A percentile compares a stretch with the other conserved stretches of the same genome.
phyloP scores from a whole-genome alignment of 2,329 filamentous ascomycete genomes.

The Xylaria sp. region DNA sequence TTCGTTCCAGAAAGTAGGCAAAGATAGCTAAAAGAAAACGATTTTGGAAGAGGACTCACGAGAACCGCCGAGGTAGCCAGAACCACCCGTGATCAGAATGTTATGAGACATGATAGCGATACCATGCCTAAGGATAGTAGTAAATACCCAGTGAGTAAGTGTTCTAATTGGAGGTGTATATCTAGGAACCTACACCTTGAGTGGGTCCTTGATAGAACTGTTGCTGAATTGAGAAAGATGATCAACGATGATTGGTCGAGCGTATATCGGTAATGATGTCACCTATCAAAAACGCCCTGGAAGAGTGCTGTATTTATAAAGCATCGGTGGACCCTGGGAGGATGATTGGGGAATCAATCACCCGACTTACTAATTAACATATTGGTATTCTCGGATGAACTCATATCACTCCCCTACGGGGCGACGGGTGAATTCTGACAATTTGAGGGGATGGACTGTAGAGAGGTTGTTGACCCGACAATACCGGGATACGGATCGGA shows the following conservation, averaged over 20 bases:
- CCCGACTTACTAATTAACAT: constrained; percentile 20
- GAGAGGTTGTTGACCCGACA: not conserved
- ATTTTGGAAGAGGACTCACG: constrained; percentile 22
- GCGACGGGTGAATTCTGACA: constrained; percentile 17
- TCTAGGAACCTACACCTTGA: not conserved
- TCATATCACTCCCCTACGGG: constrained; percentile 6
- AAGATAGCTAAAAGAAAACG: not conserved
- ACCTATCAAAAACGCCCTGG: not conserved
- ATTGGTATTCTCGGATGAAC: constrained; percentile 13
- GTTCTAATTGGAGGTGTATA: not conserved
- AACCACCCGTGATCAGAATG: constrained; percentile 62
- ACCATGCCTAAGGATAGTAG: not conserved
- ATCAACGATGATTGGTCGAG: constrained; percentile 20
- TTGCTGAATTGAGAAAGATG: constrained; percentile 23
- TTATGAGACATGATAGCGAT: constrained; percentile 48
- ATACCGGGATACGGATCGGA: not conserved
- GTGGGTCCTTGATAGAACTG: not conserved
- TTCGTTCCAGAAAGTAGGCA: not conserved
- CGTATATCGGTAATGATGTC: constrained; percentile 1
- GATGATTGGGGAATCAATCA: constrained; percentile 21
- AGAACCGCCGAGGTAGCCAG: constrained; percentile 64
- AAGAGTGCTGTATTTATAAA: constrained; percentile 1
- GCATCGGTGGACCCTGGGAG: not conserved
- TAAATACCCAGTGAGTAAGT: not conserved
- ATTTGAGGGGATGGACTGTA: not conserved